phyloP scores from a whole-genome alignment of 768 basidiomycete species.

The Hydnomerulius pinastri region DNA sequence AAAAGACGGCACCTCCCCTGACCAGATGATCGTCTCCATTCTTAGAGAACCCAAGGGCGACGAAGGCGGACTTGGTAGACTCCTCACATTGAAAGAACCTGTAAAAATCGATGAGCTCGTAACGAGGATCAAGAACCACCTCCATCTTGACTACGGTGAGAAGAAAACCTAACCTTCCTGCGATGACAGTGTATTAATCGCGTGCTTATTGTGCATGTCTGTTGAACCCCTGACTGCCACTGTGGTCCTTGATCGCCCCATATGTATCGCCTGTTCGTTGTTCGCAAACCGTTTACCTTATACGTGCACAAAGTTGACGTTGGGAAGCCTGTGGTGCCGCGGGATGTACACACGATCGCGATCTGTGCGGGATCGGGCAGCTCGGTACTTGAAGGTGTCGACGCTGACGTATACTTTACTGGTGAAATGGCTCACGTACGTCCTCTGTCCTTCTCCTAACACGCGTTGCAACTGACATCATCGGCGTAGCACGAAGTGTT shows the following conservation, averaged over 20 bases:
- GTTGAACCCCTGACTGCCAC: no score
- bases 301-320: conserved; percentile 57
- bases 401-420: conserved; percentile 88
- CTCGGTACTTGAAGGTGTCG: conserved; percentile 66
- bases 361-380: conserved; percentile 93
- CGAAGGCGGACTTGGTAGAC: conserved; percentile 67
- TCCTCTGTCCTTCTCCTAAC: conserved; percentile 14
- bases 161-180: conserved; percentile 13
- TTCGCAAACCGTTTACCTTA: conserved; percentile 9
- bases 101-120: conserved; percentile 63
- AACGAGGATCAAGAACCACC: conserved; percentile 65
- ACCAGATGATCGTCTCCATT: conserved; percentile 31
- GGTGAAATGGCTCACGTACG: conserved; percentile 91
- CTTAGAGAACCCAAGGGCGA: conserved; percentile 41
- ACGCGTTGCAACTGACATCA: conserved; percentile 3
- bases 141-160: conserved; percentile 60
- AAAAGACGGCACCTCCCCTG: conserved; percentile 30
- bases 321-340: conserved; percentile 45
- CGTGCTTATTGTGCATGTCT: not conserved
- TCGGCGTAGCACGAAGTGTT: conserved; percentile 78
- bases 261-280: conserved; percentile 11
- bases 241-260: conserved; percentile 18
- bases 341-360: conserved; percentile 62
- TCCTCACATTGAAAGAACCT: conserved; percentile 62
- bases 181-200: not conserved